Base-by-base conservation (phyloP, 2,329 filamentous ascomycete genomes). In the Beauveria medogensis region DNA sequence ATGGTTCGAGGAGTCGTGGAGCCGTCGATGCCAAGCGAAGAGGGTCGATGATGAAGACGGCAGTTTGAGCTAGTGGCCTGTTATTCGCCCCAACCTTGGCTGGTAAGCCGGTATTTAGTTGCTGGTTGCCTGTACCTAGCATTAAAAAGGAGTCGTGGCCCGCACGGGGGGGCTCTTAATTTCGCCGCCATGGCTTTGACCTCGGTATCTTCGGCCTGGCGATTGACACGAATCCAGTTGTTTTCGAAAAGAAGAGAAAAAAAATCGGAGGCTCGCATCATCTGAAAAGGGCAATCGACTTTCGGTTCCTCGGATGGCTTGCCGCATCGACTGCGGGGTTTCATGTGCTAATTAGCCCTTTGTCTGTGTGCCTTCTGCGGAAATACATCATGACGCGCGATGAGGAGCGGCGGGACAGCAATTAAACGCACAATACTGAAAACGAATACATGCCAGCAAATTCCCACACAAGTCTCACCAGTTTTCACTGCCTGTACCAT, bases 341-440 rank as follows among this genome's bases (percentile, higher is more conserved):
- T 48, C 41, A 20, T 41, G 57, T 59, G 57, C 57, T 59, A 59
- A 59, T 59, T 59, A 53, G 48, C 34, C 48, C 57, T 46, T 34
- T 59, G 48, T 53, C 24, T 30, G 7, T 56, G 43, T 48, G 22
- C 12, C 4, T 37, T 20, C 12, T 37, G 30, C 30, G 34, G 34
- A 37, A 37, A 14, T 14, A 37, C 34, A 30, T 51, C 8, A 51
- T 30, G 48, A 51, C 20, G 16, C 48, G 18, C 22, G 48, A n/a
- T 24, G 26, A 51, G 28, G 8, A 14, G 28, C 34, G 6, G 48
- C 26, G 16, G n/a, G 47, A 50, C 14, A 14, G 44, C 4, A 22
- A 22, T 37, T 37, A 14, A 37, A 37, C 12, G 34, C 12, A 37
- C 34, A 14, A 37, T 37, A 5, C 12, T 5, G 12, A 37, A 6